phyloP scores from a whole-genome alignment of 768 basidiomycete species.

The Rhizopogon sp. region DNA sequence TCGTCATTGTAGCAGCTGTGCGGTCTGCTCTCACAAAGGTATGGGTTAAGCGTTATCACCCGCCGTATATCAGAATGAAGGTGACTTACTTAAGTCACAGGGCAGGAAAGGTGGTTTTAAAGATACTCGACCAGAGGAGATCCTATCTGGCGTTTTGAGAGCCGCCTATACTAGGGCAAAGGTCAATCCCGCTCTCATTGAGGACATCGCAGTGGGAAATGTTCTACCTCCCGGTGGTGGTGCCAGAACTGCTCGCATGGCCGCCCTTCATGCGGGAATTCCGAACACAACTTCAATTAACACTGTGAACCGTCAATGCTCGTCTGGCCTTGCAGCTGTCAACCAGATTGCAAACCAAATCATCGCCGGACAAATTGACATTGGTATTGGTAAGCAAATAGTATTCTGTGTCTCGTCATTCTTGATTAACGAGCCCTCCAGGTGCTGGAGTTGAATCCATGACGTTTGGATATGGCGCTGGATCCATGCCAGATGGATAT shows the following conservation, averaged over 20 bases:
- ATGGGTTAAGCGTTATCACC: constrained; percentile 10
- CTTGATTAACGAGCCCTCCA: constrained; percentile 18
- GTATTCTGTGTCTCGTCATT: constrained; percentile 2
- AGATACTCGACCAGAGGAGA: constrained; percentile 80
- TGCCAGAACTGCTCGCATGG: constrained; percentile 79
- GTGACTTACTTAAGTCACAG: constrained; percentile 29
- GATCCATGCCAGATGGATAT: constrained; percentile 49
- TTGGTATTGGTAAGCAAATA: constrained; percentile 69
- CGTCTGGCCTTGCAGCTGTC: constrained; percentile 79
- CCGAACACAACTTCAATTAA: constrained; percentile 69
- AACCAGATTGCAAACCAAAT: constrained; percentile 83
- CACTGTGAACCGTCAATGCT: constrained; percentile 90
- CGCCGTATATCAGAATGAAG: not conserved
- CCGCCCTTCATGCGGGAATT: constrained; percentile 80
- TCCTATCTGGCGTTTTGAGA: constrained; percentile 71
- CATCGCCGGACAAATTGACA: constrained; percentile 72
- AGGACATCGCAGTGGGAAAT: constrained; percentile 83
- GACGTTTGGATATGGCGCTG: constrained; percentile 70
- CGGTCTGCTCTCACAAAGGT: constrained; percentile 94
- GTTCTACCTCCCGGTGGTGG: constrained; percentile 87
- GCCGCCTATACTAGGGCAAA: constrained; percentile 63
- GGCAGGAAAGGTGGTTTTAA: constrained; percentile 87
- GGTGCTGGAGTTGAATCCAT: constrained; percentile 90
- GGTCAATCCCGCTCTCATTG: constrained; percentile 78
- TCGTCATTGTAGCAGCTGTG: constrained; percentile 85